Evolutionary conservation across 2,329 filamentous ascomycete species (phyloP).

Genomic region (Pseudopyricularia javanii): DNA sequence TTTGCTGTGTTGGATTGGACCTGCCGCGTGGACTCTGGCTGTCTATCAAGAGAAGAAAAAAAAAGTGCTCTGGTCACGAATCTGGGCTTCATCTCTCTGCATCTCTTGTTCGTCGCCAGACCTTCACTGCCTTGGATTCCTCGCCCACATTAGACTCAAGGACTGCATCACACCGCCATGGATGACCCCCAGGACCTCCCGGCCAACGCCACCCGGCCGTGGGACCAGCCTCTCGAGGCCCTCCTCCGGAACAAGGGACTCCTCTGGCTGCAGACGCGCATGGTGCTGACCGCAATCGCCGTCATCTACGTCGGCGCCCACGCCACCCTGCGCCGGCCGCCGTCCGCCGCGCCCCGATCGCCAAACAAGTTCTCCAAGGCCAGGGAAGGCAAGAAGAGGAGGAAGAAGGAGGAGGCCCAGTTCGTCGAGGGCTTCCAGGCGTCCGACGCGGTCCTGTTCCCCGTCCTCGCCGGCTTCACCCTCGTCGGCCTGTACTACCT

Average conservation of each 20-base stretch:
- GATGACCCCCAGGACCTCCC: background rate
- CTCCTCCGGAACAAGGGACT: background rate
- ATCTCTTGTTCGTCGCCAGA: too few relatives aligned
- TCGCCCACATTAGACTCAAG: too few relatives aligned
- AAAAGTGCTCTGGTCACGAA: too few relatives aligned
- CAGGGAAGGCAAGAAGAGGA: conserved; percentile 20
- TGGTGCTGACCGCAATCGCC: conserved; percentile 56
- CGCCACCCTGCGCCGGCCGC: conserved; percentile 71
- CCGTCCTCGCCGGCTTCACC: conserved; percentile 60
- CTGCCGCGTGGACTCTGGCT: too few relatives aligned
- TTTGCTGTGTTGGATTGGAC: too few relatives aligned
- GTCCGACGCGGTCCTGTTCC: conserved; percentile 75
- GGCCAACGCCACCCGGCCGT: background rate
- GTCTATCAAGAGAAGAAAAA: too few relatives aligned
- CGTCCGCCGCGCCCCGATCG: conserved; percentile 57
- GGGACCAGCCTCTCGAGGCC: background rate
- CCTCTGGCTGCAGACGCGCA: conserved; percentile 25
- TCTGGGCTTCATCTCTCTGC: too few relatives aligned
- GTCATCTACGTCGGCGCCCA: conserved; percentile 80
- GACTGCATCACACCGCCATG: too few relatives aligned
- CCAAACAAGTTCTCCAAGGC: conserved; percentile 16
- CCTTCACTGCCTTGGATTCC: too few relatives aligned
- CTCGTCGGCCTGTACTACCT: conserved; percentile 71
- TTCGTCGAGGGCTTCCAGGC: conserved; percentile 53
- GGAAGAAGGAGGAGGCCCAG: conserved; percentile 33